Conservation (phyloP, 768 basidiomycete species). For the Trametes meyenii region DNA sequence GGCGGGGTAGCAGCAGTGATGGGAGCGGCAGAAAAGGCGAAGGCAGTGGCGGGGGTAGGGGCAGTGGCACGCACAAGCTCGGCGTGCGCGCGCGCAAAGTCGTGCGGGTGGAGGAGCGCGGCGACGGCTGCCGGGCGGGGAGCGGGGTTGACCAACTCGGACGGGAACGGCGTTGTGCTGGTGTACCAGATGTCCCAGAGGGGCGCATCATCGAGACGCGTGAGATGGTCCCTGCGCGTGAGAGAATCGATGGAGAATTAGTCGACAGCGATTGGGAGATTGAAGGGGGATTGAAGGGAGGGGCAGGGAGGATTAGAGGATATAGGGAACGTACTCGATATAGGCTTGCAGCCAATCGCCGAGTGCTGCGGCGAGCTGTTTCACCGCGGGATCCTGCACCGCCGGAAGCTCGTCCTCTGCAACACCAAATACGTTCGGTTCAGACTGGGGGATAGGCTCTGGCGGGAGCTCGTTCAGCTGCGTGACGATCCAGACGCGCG, state of each 20-base stretch:
- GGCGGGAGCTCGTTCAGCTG: slow-evolving; percentile 18
- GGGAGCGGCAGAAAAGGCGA: no score
- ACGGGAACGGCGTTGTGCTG: slow-evolving; percentile 62
- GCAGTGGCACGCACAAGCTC: slow-evolving; percentile 8
- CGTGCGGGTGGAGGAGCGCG: slow-evolving; percentile 61
- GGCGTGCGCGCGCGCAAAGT: slow-evolving; percentile 39
- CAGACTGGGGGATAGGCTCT: neutral
- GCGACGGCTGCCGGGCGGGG: slow-evolving; percentile 61
- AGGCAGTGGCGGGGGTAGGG: no score
- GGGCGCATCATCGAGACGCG: slow-evolving; percentile 50
- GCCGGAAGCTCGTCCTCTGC: neutral
- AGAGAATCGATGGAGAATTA: slow-evolving; percentile 3
- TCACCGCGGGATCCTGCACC: slow-evolving; percentile 10
- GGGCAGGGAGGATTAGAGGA: neutral
- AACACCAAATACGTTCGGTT: neutral
- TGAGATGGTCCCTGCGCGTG: slow-evolving; percentile 46
- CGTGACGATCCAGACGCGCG: slow-evolving; percentile 23
- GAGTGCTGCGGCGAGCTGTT: slow-evolving; percentile 33
- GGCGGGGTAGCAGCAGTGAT: neutral
- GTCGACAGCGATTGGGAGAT: neutral
- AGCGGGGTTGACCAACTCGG: slow-evolving; percentile 75
- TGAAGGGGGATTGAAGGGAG: neutral
- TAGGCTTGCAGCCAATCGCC: slow-evolving; percentile 55
- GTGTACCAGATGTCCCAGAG: slow-evolving; percentile 81
- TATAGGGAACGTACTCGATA: slow-evolving; percentile 48